Evolutionary conservation across 768 basidiomycete species (phyloP).

Genomic region (Boletus coccyginus): DNA sequence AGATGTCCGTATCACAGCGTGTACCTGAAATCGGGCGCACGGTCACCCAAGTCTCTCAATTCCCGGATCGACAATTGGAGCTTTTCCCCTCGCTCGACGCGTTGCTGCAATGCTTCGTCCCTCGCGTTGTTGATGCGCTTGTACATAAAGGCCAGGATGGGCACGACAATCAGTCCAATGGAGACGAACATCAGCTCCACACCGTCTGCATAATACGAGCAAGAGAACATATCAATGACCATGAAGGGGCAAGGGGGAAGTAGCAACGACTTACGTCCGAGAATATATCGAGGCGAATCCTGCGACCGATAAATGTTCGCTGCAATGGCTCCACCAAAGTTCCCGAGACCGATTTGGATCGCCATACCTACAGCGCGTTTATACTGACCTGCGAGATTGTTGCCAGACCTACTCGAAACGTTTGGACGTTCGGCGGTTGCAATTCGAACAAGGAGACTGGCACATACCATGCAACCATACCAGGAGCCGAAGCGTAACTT

Average conservation of each 20-base stretch:
- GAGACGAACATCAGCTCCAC: slow-evolving; percentile 67
- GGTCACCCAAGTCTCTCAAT: slow-evolving; percentile 48
- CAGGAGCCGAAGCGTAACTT: slow-evolving; percentile 55
- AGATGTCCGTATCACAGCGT: slow-evolving; percentile 31
- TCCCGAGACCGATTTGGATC: slow-evolving; percentile 49
- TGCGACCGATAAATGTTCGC: slow-evolving; percentile 57
- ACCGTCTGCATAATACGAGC: slow-evolving; percentile 39
- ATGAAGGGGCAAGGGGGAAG: neutral
- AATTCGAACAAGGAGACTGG: slow-evolving; percentile 11
- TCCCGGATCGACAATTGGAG: slow-evolving; percentile 12
- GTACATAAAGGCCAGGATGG: slow-evolving; percentile 49
- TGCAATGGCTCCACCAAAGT: slow-evolving; percentile 63
- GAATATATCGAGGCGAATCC: slow-evolving; percentile 57
- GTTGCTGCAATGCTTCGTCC: slow-evolving; percentile 30
- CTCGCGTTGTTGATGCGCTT: slow-evolving; percentile 53
- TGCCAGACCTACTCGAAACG: slow-evolving; percentile 44
- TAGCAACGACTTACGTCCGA: slow-evolving; percentile 51
- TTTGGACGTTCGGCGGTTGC: neutral
- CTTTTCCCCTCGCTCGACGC: slow-evolving; percentile 19
- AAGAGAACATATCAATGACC: neutral
- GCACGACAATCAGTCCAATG: slow-evolving; percentile 55
- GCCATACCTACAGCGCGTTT: slow-evolving; percentile 71
- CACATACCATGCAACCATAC: slow-evolving; percentile 55
- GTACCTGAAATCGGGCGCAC: slow-evolving; percentile 63
- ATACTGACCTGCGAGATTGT: slow-evolving; percentile 60